Evolutionary conservation across 1,139 yeast genomes (phyloP).

Genomic region (Pichia sp.): DNA sequence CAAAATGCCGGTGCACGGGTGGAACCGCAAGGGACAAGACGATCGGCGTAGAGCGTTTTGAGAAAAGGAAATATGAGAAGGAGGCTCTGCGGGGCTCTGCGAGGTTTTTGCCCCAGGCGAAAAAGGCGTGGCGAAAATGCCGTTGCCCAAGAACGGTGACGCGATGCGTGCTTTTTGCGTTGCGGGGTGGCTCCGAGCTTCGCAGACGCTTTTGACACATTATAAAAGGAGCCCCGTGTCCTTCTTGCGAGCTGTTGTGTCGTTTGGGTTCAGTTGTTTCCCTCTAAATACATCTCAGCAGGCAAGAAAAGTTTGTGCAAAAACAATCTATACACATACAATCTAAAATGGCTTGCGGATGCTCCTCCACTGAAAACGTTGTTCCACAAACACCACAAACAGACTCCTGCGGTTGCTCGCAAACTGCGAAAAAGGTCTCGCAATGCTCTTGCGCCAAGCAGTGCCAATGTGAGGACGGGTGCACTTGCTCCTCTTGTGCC

Average conservation of each 20-base stretch:
- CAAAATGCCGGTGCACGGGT: background rate
- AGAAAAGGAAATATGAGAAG: too few relatives aligned
- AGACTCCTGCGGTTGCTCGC: background rate
- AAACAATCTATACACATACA: background rate
- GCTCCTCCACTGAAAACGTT: background rate
- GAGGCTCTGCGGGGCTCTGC: background rate
- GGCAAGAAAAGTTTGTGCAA: background rate
- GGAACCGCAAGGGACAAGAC: background rate
- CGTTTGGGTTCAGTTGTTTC: too few relatives aligned
- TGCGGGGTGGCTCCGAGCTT: background rate
- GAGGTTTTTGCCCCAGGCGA: background rate
- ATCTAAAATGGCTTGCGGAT: conserved; percentile 2
- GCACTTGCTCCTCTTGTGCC: conserved; percentile 17
- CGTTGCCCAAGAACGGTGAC: background rate
- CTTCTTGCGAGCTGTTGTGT: background rate
- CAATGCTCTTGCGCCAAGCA: conserved; percentile 15
- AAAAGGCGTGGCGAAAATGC: background rate
- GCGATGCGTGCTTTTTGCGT: background rate
- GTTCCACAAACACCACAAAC: background rate
- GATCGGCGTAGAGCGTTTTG: background rate
- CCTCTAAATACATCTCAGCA: background rate
- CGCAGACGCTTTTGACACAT: background rate
- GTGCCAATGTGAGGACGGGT: conserved; percentile 15
- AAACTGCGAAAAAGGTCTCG: background rate
- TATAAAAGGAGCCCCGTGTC: background rate